A percentile compares a stretch with the other conserved stretches of the same genome.
phyloP scores from a whole-genome alignment of 2,329 filamentous ascomycete species.

The Venturia effusa region DNA sequence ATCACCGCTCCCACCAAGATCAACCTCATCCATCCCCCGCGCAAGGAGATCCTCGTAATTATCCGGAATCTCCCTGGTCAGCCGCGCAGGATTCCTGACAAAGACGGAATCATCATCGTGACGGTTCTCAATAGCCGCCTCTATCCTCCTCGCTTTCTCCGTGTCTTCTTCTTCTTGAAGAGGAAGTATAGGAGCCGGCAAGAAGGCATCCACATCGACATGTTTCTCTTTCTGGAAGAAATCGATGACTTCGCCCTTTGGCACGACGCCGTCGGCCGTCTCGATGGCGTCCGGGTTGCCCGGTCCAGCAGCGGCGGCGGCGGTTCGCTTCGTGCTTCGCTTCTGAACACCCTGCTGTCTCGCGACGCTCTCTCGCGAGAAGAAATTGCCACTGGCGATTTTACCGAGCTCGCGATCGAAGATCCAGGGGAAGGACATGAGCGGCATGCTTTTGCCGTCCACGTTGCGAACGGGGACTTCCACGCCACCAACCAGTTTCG shows the following conservation, averaged over 20 bases:
- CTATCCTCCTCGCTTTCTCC: background rate
- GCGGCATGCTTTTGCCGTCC: constrained; percentile 50
- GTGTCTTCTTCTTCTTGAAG: background rate
- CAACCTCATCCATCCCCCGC: background rate
- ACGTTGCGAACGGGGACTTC: constrained; percentile 27
- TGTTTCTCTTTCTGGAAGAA: constrained; percentile 1
- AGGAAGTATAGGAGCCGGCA: background rate
- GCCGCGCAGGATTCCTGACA: background rate
- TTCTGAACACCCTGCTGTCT: background rate
- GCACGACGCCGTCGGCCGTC: constrained; percentile 2
- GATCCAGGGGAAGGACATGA: constrained; percentile 93
- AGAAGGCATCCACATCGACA: background rate
- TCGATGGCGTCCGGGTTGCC: background rate
- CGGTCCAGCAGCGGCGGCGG: background rate
- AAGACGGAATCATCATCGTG: background rate
- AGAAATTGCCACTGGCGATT: constrained; percentile 42
- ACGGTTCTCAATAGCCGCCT: background rate
- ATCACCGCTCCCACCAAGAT: background rate
- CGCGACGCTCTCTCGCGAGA: background rate
- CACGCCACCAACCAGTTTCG: constrained; percentile 24
- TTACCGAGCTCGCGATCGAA: constrained; percentile 62
- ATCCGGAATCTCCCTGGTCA: background rate
- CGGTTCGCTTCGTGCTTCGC: background rate
- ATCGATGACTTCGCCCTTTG: background rate
- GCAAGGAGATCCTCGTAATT: background rate